Conservation (phyloP, 2,329 filamentous ascomycete genomes). For the Graphiopsis chlorocephala region DNA sequence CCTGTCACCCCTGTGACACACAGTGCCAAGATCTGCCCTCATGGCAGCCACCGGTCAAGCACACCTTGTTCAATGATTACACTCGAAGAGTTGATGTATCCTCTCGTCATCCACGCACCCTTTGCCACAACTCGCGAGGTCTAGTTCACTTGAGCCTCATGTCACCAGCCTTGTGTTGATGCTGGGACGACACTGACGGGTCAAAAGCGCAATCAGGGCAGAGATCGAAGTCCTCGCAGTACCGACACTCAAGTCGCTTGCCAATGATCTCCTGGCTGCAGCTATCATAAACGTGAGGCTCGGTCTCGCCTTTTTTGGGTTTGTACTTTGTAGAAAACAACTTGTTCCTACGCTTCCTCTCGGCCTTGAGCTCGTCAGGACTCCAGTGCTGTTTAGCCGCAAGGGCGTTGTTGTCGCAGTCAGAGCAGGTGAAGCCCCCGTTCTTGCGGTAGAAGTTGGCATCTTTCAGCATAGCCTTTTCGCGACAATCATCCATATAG, state of each 20-base stretch:
- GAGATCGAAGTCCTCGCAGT: background rate
- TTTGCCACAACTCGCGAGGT: background rate
- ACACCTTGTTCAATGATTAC: background rate
- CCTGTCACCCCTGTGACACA: background rate
- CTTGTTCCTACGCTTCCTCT: background rate
- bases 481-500: background rate
- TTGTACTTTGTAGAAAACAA: background rate
- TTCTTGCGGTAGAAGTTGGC: background rate
- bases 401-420: background rate
- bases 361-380: background rate
- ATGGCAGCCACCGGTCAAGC: background rate
- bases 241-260: background rate
- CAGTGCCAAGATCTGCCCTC: background rate
- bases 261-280: background rate
- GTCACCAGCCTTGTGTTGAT: background rate
- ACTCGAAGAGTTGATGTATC: background rate
- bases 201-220: background rate
- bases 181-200: background rate
- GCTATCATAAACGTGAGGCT: background rate
- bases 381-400: background rate
- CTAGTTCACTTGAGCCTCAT: background rate
- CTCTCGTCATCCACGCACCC: background rate
- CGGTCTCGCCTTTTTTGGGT: background rate
- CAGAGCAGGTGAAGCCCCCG: background rate
- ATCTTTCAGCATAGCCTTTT: background rate